phyloP scores from a whole-genome alignment of 164 flowering plant genomes.

The Magnolia sinica region DNA sequence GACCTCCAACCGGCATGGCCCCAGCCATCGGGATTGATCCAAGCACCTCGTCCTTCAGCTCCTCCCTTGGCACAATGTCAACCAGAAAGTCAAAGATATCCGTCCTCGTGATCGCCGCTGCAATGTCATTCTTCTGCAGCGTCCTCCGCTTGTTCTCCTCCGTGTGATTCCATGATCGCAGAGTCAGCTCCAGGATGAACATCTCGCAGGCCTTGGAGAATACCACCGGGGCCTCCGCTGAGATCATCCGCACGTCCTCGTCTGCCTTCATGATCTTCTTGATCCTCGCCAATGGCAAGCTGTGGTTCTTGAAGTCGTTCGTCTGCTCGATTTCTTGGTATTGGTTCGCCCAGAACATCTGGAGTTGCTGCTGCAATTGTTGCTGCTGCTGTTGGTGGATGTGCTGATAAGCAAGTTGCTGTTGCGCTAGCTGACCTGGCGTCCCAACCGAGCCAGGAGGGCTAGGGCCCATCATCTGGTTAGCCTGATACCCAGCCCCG shows the following conservation, averaged over 20 bases:
- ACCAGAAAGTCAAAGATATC: slow-evolving; percentile 82
- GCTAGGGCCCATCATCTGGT: slow-evolving; percentile 47
- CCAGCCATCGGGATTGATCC: slow-evolving; percentile 50
- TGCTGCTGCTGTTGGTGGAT: slow-evolving; percentile 70
- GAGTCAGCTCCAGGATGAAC: slow-evolving; percentile 74
- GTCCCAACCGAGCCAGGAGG: slow-evolving; percentile 34
- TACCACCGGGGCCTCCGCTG: slow-evolving; percentile 80
- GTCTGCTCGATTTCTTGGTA: slow-evolving; percentile 66
- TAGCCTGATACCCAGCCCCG: slow-evolving; percentile 39
- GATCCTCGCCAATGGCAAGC: slow-evolving; percentile 74
- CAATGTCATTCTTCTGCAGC: slow-evolving; percentile 79
- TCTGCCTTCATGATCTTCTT: slow-evolving; percentile 90
- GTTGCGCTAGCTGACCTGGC: slow-evolving; percentile 48
- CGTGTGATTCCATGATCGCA: slow-evolving; percentile 75
- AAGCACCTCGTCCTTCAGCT: slow-evolving; percentile 58
- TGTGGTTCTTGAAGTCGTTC: slow-evolving; percentile 72
- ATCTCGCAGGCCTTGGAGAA: slow-evolving; percentile 87
- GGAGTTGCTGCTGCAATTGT: slow-evolving; percentile 65
- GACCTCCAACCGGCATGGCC: slow-evolving; percentile 46
- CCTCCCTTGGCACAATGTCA: slow-evolving; percentile 80
- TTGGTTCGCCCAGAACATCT: slow-evolving; percentile 61
- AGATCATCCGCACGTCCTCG: slow-evolving; percentile 82
- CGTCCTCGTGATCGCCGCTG: slow-evolving; percentile 74
- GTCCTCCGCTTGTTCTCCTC: slow-evolving; percentile 83
- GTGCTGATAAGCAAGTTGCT: slow-evolving; percentile 67